Conservation (phyloP, 108 stramenopile genomes). For the Licmophora abbreviata region DNA sequence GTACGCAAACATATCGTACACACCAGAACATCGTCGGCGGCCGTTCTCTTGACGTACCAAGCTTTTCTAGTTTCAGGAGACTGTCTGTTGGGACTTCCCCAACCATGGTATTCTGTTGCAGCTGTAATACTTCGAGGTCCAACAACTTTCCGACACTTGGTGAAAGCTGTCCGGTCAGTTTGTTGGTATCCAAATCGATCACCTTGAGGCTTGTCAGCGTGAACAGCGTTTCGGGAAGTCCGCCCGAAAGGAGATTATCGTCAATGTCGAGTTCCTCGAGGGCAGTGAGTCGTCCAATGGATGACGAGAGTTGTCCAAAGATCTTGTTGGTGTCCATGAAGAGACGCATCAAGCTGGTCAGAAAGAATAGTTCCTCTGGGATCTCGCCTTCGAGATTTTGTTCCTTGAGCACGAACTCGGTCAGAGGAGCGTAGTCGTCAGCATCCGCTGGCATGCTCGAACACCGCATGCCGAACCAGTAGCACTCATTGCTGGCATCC, state of each 20-base stretch:
- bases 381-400: conserved; percentile 32
- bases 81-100: conserved; percentile 31
- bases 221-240: conserved; percentile 20
- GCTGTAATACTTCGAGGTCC: conserved; percentile 28
- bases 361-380: conserved; percentile 22
- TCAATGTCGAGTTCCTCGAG: conserved; percentile 22
- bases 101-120: conserved; percentile 46
- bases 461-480: conserved; percentile 54
- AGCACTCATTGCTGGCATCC: conserved; percentile 32
- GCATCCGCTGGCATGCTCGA: too few relatives aligned
- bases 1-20: too few relatives aligned
- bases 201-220: conserved; percentile 7
- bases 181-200: conserved; percentile 27
- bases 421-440: conserved; percentile 17
- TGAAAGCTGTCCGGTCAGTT: conserved; percentile 20
- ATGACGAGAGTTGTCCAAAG: conserved; percentile 19
- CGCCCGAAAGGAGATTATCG: conserved; percentile 17
- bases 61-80: conserved; percentile 13
- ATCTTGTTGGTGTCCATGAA: conserved; percentile 26
- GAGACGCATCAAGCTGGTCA: conserved; percentile 9
- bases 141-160: conserved; percentile 13
- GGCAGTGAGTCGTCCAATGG: conserved; percentile 10
- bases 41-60: too few relatives aligned
- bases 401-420: conserved; percentile 13
- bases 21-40: too few relatives aligned